Evolutionary conservation across 371 early-diverging fungal species (phyloP).

Genomic region (Parasitella parasitica): DNA sequence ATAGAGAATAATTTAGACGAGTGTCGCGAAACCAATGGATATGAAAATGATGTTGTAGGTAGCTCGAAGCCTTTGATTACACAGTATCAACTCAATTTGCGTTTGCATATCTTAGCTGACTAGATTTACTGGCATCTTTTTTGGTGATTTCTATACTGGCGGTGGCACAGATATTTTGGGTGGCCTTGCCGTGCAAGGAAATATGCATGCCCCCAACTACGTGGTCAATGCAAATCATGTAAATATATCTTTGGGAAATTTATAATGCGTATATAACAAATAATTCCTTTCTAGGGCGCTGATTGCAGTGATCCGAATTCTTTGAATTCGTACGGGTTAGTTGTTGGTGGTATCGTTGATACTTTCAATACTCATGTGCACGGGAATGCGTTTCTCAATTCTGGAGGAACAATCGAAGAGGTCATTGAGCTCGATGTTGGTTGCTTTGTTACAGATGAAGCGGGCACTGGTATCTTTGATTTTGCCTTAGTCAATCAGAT

Average conservation of each 20-base stretch:
- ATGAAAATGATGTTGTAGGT: not conserved
- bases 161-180: constrained; percentile 24
- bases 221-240: constrained; percentile 19
- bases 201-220: constrained; percentile 11
- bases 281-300: not conserved
- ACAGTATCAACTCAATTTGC: too few relatives aligned
- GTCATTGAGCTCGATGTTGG: not conserved
- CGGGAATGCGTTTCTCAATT: not conserved
- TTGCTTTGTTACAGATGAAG: not conserved
- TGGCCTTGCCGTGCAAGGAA: constrained; percentile 23
- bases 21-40: not conserved
- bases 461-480: constrained; percentile 2
- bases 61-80: too few relatives aligned
- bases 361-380: not conserved
- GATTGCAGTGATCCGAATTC: not conserved
- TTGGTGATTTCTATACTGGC: constrained; percentile 14
- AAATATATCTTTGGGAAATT: not conserved
- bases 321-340: not conserved
- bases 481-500: not conserved
- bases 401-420: not conserved
- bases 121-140: constrained; percentile 26
- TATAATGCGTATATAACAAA: not conserved
- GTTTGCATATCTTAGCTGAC: not conserved
- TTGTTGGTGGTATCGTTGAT: not conserved
- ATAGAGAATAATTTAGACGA: not conserved